phyloP scores from a whole-genome alignment of 176 grass and related monocot genomes.

The sorghum (Sorghum bicolor) region DNA sequence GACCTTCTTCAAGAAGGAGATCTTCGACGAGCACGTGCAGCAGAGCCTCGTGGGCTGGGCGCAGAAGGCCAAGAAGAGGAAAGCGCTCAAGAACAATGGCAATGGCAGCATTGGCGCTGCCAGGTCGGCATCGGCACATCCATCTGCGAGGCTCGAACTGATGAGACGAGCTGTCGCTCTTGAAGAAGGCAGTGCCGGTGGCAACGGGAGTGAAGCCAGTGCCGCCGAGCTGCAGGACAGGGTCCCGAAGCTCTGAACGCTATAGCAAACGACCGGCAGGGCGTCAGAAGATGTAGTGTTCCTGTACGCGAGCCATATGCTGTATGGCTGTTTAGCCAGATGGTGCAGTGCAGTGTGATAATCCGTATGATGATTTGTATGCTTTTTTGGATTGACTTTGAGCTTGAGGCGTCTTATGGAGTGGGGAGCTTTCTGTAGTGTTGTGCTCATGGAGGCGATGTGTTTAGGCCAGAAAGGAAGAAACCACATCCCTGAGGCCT shows the following conservation, averaged over 20 bases:
- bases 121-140: not conserved
- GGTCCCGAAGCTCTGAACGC: not conserved
- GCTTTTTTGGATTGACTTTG: not conserved
- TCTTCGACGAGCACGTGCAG: constrained; percentile 84
- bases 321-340: not conserved
- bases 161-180: constrained; percentile 16
- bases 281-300: not conserved
- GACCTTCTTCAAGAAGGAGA: constrained; percentile 71
- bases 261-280: not conserved
- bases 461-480: not conserved
- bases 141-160: constrained; percentile 6
- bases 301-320: not conserved
- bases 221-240: not conserved
- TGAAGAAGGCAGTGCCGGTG: constrained; percentile 5
- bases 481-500: not conserved
- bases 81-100: constrained; percentile 16
- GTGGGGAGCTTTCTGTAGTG: not conserved
- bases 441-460: not conserved
- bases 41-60: constrained; percentile 67
- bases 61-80: constrained; percentile 58
- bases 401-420: not conserved
- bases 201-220: not conserved
- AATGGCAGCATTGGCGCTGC: not conserved
- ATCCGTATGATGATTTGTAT: not conserved
- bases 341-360: not conserved